Conservation (phyloP, 2,329 filamentous ascomycete genomes). For the Pseudovirgaria hyperparasitica region DNA sequence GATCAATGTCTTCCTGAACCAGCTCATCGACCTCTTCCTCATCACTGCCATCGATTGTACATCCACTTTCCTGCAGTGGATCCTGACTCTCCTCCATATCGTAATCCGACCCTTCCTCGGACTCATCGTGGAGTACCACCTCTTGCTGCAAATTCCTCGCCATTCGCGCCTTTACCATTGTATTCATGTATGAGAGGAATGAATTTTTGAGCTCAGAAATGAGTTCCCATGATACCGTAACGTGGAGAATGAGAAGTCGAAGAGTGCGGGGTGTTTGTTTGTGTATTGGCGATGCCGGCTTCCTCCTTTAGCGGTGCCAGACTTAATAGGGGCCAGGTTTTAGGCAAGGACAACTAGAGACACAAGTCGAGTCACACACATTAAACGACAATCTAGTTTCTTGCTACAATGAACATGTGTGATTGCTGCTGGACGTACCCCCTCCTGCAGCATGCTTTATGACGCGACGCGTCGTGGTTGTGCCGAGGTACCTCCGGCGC, state of each 20-base stretch:
- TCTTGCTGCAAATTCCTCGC: slow-evolving; percentile 14
- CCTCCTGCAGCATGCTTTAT: too few species aligned
- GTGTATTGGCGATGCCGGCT: slow-evolving; percentile 5
- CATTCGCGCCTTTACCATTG: slow-evolving; percentile 20
- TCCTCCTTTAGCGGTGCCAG: too few species aligned
- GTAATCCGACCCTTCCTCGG: slow-evolving; percentile 24
- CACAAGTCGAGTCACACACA: slow-evolving; percentile 1
- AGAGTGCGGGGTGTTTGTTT: slow-evolving; percentile 6
- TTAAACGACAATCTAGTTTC: slow-evolving; percentile 13
- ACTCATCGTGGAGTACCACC: slow-evolving; percentile 15
- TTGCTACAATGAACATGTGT: slow-evolving; percentile 7
- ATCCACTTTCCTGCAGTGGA: slow-evolving; percentile 37
- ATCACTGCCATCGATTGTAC: slow-evolving; percentile 30
- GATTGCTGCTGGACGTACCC: slow-evolving; percentile 8
- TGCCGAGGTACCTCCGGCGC: too few species aligned
- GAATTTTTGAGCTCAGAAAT: background rate
- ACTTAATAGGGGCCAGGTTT: slow-evolving; percentile 6
- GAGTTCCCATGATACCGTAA: background rate
- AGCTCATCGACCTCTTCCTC: slow-evolving; percentile 51
- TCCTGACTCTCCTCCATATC: slow-evolving; percentile 35
- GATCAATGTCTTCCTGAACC: slow-evolving; percentile 77
- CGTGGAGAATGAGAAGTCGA: slow-evolving; percentile 2
- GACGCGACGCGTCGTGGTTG: too few species aligned
- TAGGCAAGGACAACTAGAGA: slow-evolving; percentile 6
- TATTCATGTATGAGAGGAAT: slow-evolving; percentile 2